These are phyloP conservation scores for Aurantiochytrium sp. DNA, from an alignment of 108 stramenopile species.

Conservation along the genomic window DNA sequence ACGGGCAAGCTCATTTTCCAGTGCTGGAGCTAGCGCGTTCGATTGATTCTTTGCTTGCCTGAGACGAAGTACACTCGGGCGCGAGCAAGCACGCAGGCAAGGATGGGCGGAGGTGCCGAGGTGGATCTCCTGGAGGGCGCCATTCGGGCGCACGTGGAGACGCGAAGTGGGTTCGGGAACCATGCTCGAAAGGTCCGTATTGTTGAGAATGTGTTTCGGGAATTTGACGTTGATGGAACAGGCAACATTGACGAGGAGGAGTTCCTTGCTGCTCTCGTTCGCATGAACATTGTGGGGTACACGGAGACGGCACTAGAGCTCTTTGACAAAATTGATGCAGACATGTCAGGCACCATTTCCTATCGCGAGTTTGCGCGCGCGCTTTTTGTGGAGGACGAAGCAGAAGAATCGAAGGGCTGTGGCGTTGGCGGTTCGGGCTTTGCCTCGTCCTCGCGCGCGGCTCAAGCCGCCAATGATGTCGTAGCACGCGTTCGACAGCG, in stretches of 20 bases:
- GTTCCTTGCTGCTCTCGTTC: constrained; percentile 15
- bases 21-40: no score
- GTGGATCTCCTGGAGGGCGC: background rate
- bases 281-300: constrained; percentile 2
- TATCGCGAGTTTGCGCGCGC: constrained; percentile 11
- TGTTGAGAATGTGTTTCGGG: background rate
- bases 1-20: no score
- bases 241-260: constrained; percentile 24
- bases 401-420: background rate
- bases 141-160: background rate
- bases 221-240: background rate
- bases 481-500: background rate
- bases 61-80: no score
- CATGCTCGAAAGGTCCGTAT: background rate
- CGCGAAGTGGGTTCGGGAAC: background rate
- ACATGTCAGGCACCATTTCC: constrained; percentile 7
- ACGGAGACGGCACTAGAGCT: background rate
- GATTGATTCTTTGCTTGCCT: no score
- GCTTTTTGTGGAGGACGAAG: background rate
- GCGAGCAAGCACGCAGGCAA: no score
- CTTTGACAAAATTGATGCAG: constrained; percentile 17
- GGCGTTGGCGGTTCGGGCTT: no score
- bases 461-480: background rate
- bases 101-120: background rate
- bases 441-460: background rate